Evolutionary conservation across 768 basidiomycete species (phyloP), one percentile per base, ranked within the genome.

Genomic region (Trametes meyenii): DNA sequence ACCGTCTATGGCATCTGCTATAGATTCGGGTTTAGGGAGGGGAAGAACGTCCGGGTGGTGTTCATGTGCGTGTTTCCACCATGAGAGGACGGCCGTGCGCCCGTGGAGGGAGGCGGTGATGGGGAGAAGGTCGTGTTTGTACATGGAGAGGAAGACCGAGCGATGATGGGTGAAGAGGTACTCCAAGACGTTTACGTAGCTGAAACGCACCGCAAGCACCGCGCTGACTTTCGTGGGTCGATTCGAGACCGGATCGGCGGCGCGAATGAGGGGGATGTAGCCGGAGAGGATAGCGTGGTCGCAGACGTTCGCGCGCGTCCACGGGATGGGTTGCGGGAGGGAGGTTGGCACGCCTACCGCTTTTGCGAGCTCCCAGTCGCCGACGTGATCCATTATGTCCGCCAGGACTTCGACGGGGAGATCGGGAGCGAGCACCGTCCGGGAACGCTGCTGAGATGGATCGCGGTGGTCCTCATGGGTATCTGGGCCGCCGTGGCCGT

Each of bases 361-460:
- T 61, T 85, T 87, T 13, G 87, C 79, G 10, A 96, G 85, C 67
- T 94, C 89, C 91, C 92, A 96, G 71, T 92, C 88, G 14, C 88
- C 90, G 10, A 92, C 72, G 65, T 88, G 83, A 60, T 93, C 89
- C 73, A 93, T 73, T 61, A 93, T 91, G 51, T 88, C 83, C 11
- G 88, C 86, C 26, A 93, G 73, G 42, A 94, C 81, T 71, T 94
- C 92, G 55, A 87, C 78, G 0, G 91, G 91, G 36, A 94, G 81
- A 71, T 89, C 86, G 35, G 84, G 84, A 11, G 73, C 71, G 56
- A 68, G 70, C 38, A 66, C 73, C 53, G 72, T 77, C 19, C 72
- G 71, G 1, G 61, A 45, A 23, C 45, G 71, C 46, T 49, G 65
- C 69, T 62, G 75, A 63, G 52, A 67, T 2, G 73, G 70, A 24